These are phyloP conservation scores for Domatiomyces globalis DNA, from an alignment of 2,329 filamentous ascomycete genomes.

Conservation along the genomic window DNA sequence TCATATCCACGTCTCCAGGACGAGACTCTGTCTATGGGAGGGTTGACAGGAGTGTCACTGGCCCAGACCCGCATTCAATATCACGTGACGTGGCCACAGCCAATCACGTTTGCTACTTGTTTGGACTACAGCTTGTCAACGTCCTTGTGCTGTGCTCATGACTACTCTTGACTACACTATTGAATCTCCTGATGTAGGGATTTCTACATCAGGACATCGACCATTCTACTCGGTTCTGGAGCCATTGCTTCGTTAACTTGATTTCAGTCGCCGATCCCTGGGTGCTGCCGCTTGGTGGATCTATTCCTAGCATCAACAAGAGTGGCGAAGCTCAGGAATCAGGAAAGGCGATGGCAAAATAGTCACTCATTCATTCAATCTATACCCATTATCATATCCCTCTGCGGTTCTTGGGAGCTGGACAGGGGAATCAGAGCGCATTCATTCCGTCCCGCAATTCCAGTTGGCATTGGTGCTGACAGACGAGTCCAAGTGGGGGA, in stretches of 20 bases:
- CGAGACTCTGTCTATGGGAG: no score
- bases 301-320: no score
- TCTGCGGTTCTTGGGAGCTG: no score
- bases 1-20: no score
- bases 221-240: not conserved
- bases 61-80: not conserved
- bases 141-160: not conserved
- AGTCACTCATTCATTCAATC: no score
- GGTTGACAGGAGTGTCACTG: not conserved
- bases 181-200: not conserved
- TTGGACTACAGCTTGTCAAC: not conserved
- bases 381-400: no score
- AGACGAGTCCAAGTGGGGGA: not conserved
- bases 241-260: not conserved
- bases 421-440: no score
- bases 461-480: no score
- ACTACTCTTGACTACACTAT: not conserved
- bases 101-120: not conserved
- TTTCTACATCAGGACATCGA: not conserved
- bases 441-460: no score
- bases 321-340: no score
- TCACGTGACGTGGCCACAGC: not conserved
- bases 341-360: no score
- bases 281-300: not conserved
- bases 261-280: not conserved